A percentile compares a stretch with the other conserved stretches of the same genome.
Conservation (phyloP, 192 early-diverging fungal genomes). For the Gonapodya sp. region DNA sequence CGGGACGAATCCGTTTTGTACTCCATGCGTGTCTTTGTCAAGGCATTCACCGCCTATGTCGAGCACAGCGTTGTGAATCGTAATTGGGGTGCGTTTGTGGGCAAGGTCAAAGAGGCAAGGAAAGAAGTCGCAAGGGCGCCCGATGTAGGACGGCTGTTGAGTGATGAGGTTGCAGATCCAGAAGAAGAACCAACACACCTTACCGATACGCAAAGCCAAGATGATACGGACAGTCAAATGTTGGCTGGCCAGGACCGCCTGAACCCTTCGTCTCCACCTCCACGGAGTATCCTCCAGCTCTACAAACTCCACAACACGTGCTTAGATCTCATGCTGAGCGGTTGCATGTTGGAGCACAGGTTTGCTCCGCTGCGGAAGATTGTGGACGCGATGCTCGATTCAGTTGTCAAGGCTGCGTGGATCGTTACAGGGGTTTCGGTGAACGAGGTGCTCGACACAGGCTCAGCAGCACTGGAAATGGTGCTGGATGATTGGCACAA, state of each 20-base stretch:
- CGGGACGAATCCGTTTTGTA: background rate
- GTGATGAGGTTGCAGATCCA: too few relatives aligned
- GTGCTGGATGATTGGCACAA: background rate
- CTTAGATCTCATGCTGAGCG: background rate
- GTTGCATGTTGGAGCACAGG: background rate
- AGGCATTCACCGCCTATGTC: background rate
- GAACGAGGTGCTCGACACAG: background rate
- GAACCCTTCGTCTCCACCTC: background rate
- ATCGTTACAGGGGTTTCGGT: background rate
- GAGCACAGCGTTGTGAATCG: background rate
- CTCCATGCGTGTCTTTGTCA: background rate
- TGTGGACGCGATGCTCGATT: background rate
- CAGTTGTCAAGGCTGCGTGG: background rate
- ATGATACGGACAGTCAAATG: background rate
- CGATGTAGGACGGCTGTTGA: background rate
- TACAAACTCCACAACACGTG: background rate
- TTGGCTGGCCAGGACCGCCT: background rate
- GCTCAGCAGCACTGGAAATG: background rate
- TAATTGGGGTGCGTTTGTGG: background rate
- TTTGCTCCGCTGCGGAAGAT: background rate
- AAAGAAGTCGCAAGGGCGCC: background rate
- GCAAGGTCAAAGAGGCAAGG: background rate
- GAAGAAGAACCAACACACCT: too few relatives aligned
- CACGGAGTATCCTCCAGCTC: background rate
- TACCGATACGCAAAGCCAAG: too few relatives aligned